Conservation (phyloP, 2,329 filamentous ascomycete species). For the Colletotrichum tabaci region DNA sequence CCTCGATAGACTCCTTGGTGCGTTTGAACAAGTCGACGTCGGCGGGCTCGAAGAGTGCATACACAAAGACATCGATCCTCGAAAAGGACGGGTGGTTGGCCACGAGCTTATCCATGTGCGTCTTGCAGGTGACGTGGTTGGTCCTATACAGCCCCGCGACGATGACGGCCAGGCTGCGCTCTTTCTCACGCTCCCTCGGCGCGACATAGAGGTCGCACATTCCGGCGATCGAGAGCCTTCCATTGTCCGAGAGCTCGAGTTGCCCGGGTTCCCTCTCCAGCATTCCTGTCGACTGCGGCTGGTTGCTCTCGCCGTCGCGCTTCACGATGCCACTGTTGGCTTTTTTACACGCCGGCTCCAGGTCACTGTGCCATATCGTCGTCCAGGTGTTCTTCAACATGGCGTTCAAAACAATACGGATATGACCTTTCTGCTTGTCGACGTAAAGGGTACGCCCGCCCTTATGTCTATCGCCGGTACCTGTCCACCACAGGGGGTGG, state of each 20-base stretch:
- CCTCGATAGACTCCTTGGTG: constrained; percentile 23
- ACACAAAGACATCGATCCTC: constrained; percentile 41
- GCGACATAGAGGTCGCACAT: constrained; percentile 40
- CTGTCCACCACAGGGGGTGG: constrained; percentile 41
- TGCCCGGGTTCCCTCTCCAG: constrained; percentile 7
- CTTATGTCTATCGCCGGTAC: constrained; percentile 30
- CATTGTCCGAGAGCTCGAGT: constrained; percentile 39
- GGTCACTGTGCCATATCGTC: constrained; percentile 42
- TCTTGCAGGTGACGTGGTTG: constrained; percentile 26
- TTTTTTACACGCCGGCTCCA: constrained; percentile 25
- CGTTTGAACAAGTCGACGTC: constrained; percentile 23
- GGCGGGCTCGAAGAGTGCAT: constrained; percentile 33
- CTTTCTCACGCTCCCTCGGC: constrained; percentile 24
- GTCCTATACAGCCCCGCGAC: constrained; percentile 41
- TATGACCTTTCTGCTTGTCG: constrained; percentile 15
- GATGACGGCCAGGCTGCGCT: constrained; percentile 40
- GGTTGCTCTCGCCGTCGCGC: background rate
- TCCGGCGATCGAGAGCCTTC: constrained; percentile 32
- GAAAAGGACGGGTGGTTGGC: constrained; percentile 24
- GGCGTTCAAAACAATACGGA: constrained; percentile 26
- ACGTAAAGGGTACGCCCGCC: constrained; percentile 28
- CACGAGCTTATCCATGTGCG: constrained; percentile 35
- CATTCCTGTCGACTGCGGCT: background rate
- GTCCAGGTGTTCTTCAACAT: constrained; percentile 33
- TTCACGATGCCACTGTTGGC: background rate